phyloP scores from a whole-genome alignment of 2,329 filamentous ascomycete genomes.

The Aspergillus hortae region DNA sequence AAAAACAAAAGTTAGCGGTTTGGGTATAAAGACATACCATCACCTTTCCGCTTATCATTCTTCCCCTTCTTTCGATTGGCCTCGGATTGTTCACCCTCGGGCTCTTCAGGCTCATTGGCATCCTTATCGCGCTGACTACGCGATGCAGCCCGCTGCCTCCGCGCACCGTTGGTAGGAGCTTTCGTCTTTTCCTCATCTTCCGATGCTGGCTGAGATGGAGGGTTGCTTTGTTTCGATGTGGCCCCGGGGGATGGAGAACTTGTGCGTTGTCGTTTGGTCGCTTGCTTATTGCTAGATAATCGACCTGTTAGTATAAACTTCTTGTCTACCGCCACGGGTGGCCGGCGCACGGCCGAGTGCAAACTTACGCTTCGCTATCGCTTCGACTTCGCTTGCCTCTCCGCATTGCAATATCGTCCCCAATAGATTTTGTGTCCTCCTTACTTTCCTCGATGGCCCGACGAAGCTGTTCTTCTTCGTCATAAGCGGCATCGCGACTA shows the following conservation, averaged over 20 bases:
- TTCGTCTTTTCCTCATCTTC: slow-evolving; percentile 62
- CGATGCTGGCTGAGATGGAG: slow-evolving; percentile 47
- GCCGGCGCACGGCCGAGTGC: background rate
- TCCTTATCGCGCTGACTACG: slow-evolving; percentile 53
- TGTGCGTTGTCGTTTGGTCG: slow-evolving; percentile 78
- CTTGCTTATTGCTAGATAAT: slow-evolving; percentile 61
- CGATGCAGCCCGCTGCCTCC: slow-evolving; percentile 57
- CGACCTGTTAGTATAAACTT: slow-evolving; percentile 22
- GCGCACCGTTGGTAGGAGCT: slow-evolving; percentile 37
- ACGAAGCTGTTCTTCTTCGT: slow-evolving; percentile 86
- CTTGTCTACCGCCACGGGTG: slow-evolving; percentile 1
- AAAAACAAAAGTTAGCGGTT: background rate
- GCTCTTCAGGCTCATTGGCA: slow-evolving; percentile 54
- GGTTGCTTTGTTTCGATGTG: slow-evolving; percentile 46
- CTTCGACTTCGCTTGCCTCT: slow-evolving; percentile 81
- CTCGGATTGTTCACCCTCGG: slow-evolving; percentile 69
- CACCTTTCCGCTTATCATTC: slow-evolving; percentile 73
- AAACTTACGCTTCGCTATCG: slow-evolving; percentile 86
- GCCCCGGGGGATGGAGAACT: slow-evolving; percentile 69
- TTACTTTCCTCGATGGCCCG: slow-evolving; percentile 94
- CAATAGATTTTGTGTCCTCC: slow-evolving; percentile 61
- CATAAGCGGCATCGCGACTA: slow-evolving; percentile 89
- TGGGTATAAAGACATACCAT: slow-evolving; percentile 55
- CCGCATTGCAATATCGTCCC: slow-evolving; percentile 55
- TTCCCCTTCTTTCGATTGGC: slow-evolving; percentile 77